Percentiles rank a stretch among this genome's conserved stretches.
Conservation (phyloP, 2,329 filamentous ascomycete genomes). For the Ascomycota sp. region DNA sequence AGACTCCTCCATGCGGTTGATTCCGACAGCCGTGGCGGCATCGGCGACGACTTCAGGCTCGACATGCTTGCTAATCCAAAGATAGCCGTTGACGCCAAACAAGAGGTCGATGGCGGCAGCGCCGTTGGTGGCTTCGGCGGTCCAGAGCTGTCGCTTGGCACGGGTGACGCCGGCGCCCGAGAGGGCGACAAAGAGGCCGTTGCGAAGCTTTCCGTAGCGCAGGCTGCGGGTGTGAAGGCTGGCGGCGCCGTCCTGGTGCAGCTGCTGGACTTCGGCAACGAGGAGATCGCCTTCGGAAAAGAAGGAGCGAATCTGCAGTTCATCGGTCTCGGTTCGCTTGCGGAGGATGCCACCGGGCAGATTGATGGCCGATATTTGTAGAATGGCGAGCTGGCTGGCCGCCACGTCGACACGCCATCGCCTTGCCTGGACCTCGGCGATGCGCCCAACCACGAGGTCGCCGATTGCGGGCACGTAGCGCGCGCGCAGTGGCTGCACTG, state of each 20-base stretch:
- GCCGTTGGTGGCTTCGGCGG: constrained; percentile 37
- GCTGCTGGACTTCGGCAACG: constrained; percentile 81
- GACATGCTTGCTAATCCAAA: constrained; percentile 80
- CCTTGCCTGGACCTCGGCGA: constrained; percentile 81
- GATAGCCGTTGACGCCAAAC: constrained; percentile 88
- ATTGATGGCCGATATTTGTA: constrained; percentile 82
- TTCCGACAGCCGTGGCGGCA: constrained; percentile 25
- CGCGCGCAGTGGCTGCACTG: constrained; percentile 72
- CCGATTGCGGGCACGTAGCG: constrained; percentile 93
- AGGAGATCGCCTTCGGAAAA: constrained; percentile 89
- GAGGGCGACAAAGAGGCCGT: constrained; percentile 75
- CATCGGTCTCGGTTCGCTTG: constrained; percentile 83
- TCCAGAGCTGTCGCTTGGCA: constrained; percentile 72
- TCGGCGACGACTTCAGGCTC: constrained; percentile 31
- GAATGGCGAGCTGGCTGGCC: constrained; percentile 62
- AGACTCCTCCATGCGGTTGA: constrained; percentile 75
- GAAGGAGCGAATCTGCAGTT: constrained; percentile 92
- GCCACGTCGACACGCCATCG: constrained; percentile 93
- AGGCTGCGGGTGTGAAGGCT: constrained; percentile 75
- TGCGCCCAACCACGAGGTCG: constrained; percentile 82
- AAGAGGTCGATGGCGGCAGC: constrained; percentile 61
- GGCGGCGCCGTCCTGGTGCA: constrained; percentile 71
- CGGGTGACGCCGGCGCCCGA: constrained; percentile 69
- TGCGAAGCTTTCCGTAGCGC: constrained; percentile 88
- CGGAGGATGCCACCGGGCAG: constrained; percentile 82